Percentiles rank a stretch among this genome's conserved stretches.
Conservation (phyloP, 768 basidiomycete genomes). For the Suillus sp. region DNA sequence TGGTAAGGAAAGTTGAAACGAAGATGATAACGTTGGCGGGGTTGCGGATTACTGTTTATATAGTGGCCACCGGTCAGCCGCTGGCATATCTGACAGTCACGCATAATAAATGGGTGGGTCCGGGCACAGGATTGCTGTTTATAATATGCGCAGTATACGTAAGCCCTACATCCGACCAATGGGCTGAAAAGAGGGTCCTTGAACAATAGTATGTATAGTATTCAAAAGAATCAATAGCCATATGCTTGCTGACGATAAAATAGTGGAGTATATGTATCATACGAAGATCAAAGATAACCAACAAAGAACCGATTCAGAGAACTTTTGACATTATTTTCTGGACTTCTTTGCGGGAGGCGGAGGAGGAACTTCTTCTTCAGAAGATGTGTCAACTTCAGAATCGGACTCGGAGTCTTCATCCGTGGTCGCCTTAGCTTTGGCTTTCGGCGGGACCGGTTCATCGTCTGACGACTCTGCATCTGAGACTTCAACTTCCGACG, state of each 20-base stretch:
- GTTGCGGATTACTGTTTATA: constrained; percentile 26
- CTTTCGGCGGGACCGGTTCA: constrained; percentile 23
- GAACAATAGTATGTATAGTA: constrained; percentile 12
- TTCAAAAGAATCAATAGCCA: constrained; percentile 4
- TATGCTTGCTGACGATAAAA: constrained; percentile 6
- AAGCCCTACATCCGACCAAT: constrained; percentile 2
- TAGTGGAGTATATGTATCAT: constrained; percentile 7
- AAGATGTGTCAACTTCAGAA: constrained; percentile 32
- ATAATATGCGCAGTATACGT: constrained; percentile 13
- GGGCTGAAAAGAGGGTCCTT: background rate
- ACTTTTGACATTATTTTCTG: constrained; percentile 21
- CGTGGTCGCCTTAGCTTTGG: constrained; percentile 23
- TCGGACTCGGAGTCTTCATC: constrained; percentile 14
- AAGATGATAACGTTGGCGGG: constrained; percentile 6
- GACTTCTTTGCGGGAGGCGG: constrained; percentile 31
- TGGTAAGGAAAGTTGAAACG: constrained; percentile 22
- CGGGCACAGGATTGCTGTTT: constrained; percentile 34
- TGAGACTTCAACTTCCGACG: constrained; percentile 8
- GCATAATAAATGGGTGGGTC: constrained; percentile 13
- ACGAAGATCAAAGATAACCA: background rate
- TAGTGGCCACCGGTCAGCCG: constrained; percentile 17
- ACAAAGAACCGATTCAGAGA: background rate
- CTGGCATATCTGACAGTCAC: constrained; percentile 9
- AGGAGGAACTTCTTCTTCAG: constrained; percentile 37
- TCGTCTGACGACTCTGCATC: constrained; percentile 26